Evolutionary conservation across 331 rosid species (phyloP).

Genomic region (Spiraea crenata): DNA sequence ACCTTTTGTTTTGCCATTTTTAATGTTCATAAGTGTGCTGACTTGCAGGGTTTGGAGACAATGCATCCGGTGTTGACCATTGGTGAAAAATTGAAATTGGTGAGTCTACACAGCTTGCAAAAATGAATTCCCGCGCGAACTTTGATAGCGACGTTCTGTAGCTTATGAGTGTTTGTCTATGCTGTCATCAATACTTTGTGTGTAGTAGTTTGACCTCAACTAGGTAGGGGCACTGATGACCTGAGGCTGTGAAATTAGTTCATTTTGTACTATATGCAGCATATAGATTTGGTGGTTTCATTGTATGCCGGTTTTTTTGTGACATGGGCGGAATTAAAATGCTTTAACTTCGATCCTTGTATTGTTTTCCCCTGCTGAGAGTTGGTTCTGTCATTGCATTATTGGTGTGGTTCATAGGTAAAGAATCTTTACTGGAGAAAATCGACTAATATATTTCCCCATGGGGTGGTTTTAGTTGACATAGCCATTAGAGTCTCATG

Average conservation of each 20-base stretch:
- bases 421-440: too few relatives aligned
- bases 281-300: not conserved
- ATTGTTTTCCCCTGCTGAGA: not conserved
- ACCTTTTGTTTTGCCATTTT: not conserved
- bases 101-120: slow-evolving; percentile 28
- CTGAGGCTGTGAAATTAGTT: not conserved
- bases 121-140: not conserved
- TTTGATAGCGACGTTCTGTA: not conserved
- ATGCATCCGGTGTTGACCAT: slow-evolving; percentile 60
- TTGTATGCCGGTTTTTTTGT: not conserved
- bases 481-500: not conserved
- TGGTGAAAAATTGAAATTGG: slow-evolving; percentile 65
- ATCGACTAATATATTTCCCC: not conserved
- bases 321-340: not conserved
- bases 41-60: slow-evolving; percentile 66
- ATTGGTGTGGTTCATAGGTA: not conserved
- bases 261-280: not conserved
- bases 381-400: not conserved
- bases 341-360: not conserved
- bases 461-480: not conserved
- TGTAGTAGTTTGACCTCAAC: not conserved
- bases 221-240: not conserved
- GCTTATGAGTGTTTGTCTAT: not conserved
- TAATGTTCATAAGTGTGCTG: not conserved
- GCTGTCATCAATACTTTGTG: not conserved